Base-by-base conservation (phyloP, 2,329 filamentous ascomycete species). In the Epichloe gansuensis region DNA sequence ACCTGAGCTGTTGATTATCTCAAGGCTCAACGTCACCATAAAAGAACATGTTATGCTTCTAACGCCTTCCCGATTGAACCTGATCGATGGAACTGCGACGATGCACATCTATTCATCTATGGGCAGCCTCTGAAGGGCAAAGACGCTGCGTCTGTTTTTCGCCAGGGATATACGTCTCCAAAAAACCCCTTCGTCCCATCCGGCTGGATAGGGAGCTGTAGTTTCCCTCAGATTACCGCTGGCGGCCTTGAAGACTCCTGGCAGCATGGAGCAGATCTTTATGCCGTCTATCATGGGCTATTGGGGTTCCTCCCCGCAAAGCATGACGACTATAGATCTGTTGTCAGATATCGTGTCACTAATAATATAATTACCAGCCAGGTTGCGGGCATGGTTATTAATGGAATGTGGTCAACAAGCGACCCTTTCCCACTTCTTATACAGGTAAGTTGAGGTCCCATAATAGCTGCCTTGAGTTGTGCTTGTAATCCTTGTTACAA, bases 351-450 rank as follows among this genome's bases (percentile, higher is more conserved):
- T 66, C 77, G 87, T 50, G 86, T 91, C 11, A 90, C 87, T 0
- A 87, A 87, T 64, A 93, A 93, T 66, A 74, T 82, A 49, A 91
- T 94, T 61, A 93, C 88, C 2, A 85, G 80, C 60, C 85, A 93
- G 66, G 87, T 91, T 15, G 85, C 84, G 11, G 78, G 83, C 52
- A 87, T 88, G 78, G 65, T 91, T 6, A 74, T 89, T 51, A 71
- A 76, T 52, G 87, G 84, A 53, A 88, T 89, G 81, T 85, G 79
- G 67, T 68, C 68, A 0, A 65, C 66, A 0, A 63, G 66, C 0
- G 64, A 65, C 0, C 59, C 71, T 1, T 61, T 72, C 1, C 74
- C 76, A 1, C 61, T 84, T 0, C 58, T 71, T 23, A 66, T 81
- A 25, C 70, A 81, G 56, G 62, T 63, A 59, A 49, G 56, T 21